Evolutionary conservation across 805 yeast genomes (phyloP), one percentile per base, ranked within the genome.

Genomic region (Kregervanrija fluxuum): DNA sequence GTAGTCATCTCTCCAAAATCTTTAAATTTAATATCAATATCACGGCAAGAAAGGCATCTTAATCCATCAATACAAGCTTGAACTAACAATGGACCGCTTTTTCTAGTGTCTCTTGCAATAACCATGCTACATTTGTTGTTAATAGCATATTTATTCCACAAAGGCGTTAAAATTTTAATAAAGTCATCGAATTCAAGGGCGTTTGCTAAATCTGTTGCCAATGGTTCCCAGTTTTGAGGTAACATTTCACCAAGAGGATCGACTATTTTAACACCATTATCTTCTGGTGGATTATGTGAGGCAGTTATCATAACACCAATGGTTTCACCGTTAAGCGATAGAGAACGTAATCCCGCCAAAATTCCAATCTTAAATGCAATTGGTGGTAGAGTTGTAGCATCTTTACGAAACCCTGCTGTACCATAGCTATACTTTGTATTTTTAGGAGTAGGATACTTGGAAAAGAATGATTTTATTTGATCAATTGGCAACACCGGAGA

Each of bases 271-370:
- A 88, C 91, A 30, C 96, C 96, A 55, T 88, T 88, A 60, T 90
- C 97, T 36, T 70, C 70, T 0, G 97, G 95, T 0, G 96, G 96
- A 56, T 89, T 89, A 63, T 89, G 97, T 0, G 95, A 85, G 0
- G 96, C 97, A 1, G 97, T 93, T 57, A 93, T 82, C 97, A 93
- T 91, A 11, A 90, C 82, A n/a, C 99, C 99, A 30, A 90, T 75
- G 8, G 84, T 76, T 1, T 91, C 86, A 11, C 47, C 47, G 1
- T 68, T 66, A 31, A 85, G 66, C 48, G 69, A 73, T 47, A 82
- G 74, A n/a, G 97, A 89, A 56, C 99, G 73, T 50, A 93, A 67
- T 1, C 81, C 69, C 0, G 99, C 97, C 28, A 90, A 61, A 14
- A 89, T 69, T 2, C 96, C 96, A 13, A 85, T 88, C 6, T 91